Base-by-base conservation (phyloP, 805 yeast genomes). In the Millerago galiae region DNA sequence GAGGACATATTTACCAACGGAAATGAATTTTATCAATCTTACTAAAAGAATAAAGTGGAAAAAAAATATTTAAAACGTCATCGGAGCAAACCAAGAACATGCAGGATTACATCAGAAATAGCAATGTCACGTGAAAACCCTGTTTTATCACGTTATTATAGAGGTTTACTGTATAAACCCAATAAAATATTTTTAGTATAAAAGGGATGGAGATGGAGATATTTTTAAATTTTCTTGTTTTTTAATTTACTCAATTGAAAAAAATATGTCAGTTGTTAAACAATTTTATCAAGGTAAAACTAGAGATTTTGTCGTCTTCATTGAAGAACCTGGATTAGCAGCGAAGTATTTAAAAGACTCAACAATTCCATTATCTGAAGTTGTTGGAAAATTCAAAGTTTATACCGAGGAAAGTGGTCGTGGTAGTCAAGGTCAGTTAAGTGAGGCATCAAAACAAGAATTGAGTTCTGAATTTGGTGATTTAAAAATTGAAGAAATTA, bases 391-490 rank as follows among this genome's bases (percentile, higher is more conserved):
- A 8, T 84, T 75, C 66, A 75, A 81, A 53, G 71, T 87, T n/a
- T 88, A 71, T 57, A 69, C 74, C 17, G 74, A 77, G 43, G 71
- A 72, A 46, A 68, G 67, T 18, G 83, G 85, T 36, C 66, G 65
- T 33, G 95, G 95, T 27, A 65, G 78, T 4, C 84, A 77, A 52
- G 95, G 95, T 43, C 70, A 72, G 8, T 58, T 83, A 21, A 85
- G 81, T 40, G 80, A 76, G 53, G 95, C 91, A 2, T 81, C 91
- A 8, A 73, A 76, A 43, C 65, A 68, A 15, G 83, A 80, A 46
- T 58, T 87, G 32, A 71, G 70, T 39, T 74, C 74, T 48, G 93
- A 86, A 55, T 87, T 88, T 50, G 91, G 89, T 25, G 66, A 74
- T 38, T 67, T 65, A 33, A 54, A 32, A 3, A 39, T 60, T 3